phyloP scores from a whole-genome alignment of 805 yeast species.

The Saturnispora halmiae region DNA sequence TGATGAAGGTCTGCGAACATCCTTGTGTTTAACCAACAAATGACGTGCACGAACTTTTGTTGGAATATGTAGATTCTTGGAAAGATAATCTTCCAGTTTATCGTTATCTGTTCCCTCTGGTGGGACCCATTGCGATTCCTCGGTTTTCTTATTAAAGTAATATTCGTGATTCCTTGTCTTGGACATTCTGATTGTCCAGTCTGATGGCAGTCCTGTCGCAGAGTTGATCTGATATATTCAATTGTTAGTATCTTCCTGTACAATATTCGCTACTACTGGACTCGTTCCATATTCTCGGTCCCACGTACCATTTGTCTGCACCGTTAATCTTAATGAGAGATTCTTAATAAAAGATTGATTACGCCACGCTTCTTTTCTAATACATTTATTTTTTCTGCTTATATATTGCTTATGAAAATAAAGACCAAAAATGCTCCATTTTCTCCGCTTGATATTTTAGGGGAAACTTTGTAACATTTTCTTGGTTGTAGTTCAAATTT shows the following conservation, averaged over 20 bases:
- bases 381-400: too few species aligned
- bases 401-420: too few species aligned
- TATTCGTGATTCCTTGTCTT: slow-evolving; percentile 79
- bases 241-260: too few species aligned
- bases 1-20: slow-evolving; percentile 81
- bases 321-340: too few species aligned
- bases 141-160: slow-evolving; percentile 59
- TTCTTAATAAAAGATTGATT: not conserved
- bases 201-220: slow-evolving; percentile 72
- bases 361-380: not conserved
- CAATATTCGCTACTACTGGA: too few species aligned
- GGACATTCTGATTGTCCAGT: slow-evolving; percentile 77
- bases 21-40: slow-evolving; percentile 71
- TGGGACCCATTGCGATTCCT: slow-evolving; percentile 82
- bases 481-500: too few species aligned
- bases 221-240: slow-evolving; percentile 4
- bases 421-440: too few species aligned
- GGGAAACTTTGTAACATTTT: too few species aligned
- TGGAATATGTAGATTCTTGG: slow-evolving; percentile 38
- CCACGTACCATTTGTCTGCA: too few species aligned
- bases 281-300: too few species aligned
- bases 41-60: slow-evolving; percentile 74
- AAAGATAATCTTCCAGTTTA: slow-evolving; percentile 48
- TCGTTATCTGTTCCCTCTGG: slow-evolving; percentile 73
- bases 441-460: too few species aligned